Conservation (phyloP, 495 filamentous ascomycete species). For the Extremus antarcticus region DNA sequence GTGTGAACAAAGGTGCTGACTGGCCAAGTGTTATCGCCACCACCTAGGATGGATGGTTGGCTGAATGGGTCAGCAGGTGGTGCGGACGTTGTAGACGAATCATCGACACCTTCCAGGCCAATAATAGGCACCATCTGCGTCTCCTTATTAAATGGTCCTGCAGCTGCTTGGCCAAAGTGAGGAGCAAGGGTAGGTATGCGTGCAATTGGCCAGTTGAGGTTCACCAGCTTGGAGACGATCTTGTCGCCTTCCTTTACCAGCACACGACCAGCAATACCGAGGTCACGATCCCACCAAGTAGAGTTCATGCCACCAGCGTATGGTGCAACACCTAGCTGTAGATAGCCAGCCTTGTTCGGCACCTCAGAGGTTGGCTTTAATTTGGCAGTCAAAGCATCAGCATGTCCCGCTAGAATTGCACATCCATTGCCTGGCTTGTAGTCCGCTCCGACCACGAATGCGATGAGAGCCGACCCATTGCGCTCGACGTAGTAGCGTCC, state of each 20-base stretch:
- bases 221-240: conserved; percentile 71
- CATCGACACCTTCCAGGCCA: conserved; percentile 68
- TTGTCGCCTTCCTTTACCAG: conserved; percentile 72
- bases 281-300: conserved; percentile 93
- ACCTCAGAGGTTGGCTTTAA: conserved; percentile 84
- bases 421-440: conserved; percentile 83
- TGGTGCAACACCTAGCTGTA: conserved; percentile 84
- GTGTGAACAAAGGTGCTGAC: conserved; percentile 50
- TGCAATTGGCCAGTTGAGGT: conserved; percentile 88
- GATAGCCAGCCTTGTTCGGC: conserved; percentile 65
- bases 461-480: conserved; percentile 76
- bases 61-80: conserved; percentile 18
- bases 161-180: conserved; percentile 75
- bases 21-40: conserved; percentile 29
- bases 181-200: conserved; percentile 86
- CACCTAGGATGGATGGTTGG: conserved; percentile 27
- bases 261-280: conserved; percentile 80
- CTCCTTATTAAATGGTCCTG: conserved; percentile 74
- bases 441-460: conserved; percentile 71
- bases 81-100: conserved; percentile 25
- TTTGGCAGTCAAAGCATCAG: conserved; percentile 79
- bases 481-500: conserved; percentile 83
- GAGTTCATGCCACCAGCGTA: conserved; percentile 77
- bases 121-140: conserved; percentile 93
- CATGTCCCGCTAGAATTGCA: conserved; percentile 72